A percentile compares a stretch with the other conserved stretches of the same genome.
Evolutionary conservation across 495 filamentous ascomycete species (phyloP).

Genomic region (Corynascus novoguineensis): DNA sequence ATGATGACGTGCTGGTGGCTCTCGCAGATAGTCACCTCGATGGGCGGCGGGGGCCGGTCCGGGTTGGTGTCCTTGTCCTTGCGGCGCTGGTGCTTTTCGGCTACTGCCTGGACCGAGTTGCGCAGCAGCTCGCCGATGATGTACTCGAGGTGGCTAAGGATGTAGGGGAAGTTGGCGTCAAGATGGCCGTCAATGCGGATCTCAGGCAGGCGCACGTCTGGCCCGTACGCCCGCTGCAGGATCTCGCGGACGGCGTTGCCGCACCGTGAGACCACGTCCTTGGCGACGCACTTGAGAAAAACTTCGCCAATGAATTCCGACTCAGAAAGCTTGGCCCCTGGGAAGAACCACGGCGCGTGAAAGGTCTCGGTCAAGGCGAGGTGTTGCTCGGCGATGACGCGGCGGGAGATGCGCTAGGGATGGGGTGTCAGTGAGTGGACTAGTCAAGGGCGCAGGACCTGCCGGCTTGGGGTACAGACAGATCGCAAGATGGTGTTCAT

Average conservation of each 20-base stretch:
- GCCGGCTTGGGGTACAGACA: conserved; percentile 48
- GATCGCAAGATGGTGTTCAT: conserved; percentile 92
- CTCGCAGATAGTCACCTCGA: conserved; percentile 92
- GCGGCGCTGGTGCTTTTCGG: conserved; percentile 53
- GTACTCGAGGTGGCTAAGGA: conserved; percentile 92
- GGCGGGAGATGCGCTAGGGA: conserved; percentile 76
- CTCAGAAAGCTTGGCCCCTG: conserved; percentile 66
- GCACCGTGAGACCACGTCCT: conserved; percentile 80
- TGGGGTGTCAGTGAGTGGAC: neutral
- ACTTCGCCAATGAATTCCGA: conserved; percentile 92
- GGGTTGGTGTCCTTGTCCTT: conserved; percentile 23
- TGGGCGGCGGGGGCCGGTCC: conserved; percentile 58
- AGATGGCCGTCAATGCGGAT: conserved; percentile 83
- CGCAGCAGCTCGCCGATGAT: conserved; percentile 92
- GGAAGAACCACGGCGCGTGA: conserved; percentile 86
- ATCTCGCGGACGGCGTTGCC: conserved; percentile 66
- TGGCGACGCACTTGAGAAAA: conserved; percentile 88
- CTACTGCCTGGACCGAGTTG: conserved; percentile 88
- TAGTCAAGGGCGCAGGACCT: neutral
- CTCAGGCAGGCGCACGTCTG: conserved; percentile 63
- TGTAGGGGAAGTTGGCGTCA: conserved; percentile 90
- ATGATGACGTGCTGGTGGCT: conserved; percentile 94
- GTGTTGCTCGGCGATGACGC: conserved; percentile 97
- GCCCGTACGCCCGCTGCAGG: conserved; percentile 63
- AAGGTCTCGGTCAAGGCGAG: conserved; percentile 96